Conservation (phyloP, 2,329 filamentous ascomycete species). For the Blastomyces gilchristii region DNA sequence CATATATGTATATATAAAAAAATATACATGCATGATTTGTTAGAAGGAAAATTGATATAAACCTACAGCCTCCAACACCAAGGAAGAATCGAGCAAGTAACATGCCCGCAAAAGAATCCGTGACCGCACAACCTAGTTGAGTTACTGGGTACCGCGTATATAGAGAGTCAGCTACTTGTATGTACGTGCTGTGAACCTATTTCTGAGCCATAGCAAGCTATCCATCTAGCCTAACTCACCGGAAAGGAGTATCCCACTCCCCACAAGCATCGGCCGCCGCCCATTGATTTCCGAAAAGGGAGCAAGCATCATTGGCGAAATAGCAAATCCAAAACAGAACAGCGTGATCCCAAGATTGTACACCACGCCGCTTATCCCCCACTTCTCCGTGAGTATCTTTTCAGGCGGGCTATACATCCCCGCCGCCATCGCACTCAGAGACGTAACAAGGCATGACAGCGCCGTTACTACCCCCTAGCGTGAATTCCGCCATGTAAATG, state of each 20-base stretch:
- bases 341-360: constrained; percentile 67
- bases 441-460: constrained; percentile 66
- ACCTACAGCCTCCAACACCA: constrained; percentile 63
- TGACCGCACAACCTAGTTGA: constrained; percentile 63
- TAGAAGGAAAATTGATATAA: constrained; percentile 12
- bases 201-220: not conserved
- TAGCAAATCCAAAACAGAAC: constrained; percentile 70
- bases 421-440: constrained; percentile 68
- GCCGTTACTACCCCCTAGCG: constrained; percentile 62
- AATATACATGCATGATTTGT: not conserved
- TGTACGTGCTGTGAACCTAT: not conserved
- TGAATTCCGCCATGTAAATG: constrained; percentile 59
- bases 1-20: not conserved
- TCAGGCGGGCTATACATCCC: constrained; percentile 68
- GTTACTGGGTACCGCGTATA: constrained; percentile 33
- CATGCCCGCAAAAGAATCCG: constrained; percentile 60
- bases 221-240: constrained; percentile 24
- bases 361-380: constrained; percentile 54
- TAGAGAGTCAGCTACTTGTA: constrained; percentile 9
- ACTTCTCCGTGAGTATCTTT: constrained; percentile 54
- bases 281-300: constrained; percentile 85
- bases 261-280: constrained; percentile 69
- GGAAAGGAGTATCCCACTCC: constrained; percentile 61
- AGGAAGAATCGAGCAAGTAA: constrained; percentile 64
- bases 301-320: constrained; percentile 79